Evolutionary conservation across 306 rosid species (phyloP), one percentile per base, ranked within the genome.

Genomic region (Hippophae tibetana): DNA sequence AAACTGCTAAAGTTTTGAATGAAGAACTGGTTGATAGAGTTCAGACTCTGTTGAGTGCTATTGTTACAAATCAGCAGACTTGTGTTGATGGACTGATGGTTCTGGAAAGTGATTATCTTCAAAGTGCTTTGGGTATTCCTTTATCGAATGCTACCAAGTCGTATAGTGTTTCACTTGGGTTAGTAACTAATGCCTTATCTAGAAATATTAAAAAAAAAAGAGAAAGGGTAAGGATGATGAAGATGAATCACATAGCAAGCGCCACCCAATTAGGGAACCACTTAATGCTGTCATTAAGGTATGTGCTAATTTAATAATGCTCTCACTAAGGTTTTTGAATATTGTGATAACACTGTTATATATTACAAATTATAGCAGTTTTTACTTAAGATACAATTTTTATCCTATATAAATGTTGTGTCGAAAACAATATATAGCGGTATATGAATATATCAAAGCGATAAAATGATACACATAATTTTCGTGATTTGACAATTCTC

Each of bases 21-120:
- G 14, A 70, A 12, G 80, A 66, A 56, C 47, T 82, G 41, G 84
- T 79, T 9, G 83, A 81, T 26, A 66, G 59, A 3, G 62, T 83
- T 0, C 77, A 72, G 63, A 79, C 90, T 2, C 59, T 74, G 63
- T 69, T 85, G 13, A 85, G 95, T 43, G 94, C 89, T 4, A 78
- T 83, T 11, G 84, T 84, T 13, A 89, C 94, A 2, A 89, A 89
- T 58, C 95, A 86, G 9, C 81, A 83, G 67, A 89, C 94, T 2
- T 89, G 97, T 56, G 60, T 64, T 54, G 97, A 89, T 5, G 95
- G 87, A 42, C 72, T 89, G 38, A 74, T 61, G 52, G 74, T 13
- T 61, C 58, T 77, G 1, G 69, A 76, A 56, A 81, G 90, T 62
- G 59, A 50, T 42, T 53, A 83, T 31, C 9, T 71, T 13, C 13